Base-by-base conservation (phyloP, 2,329 filamentous ascomycete genomes). In the Macrophomina pseudophaseolina region DNA sequence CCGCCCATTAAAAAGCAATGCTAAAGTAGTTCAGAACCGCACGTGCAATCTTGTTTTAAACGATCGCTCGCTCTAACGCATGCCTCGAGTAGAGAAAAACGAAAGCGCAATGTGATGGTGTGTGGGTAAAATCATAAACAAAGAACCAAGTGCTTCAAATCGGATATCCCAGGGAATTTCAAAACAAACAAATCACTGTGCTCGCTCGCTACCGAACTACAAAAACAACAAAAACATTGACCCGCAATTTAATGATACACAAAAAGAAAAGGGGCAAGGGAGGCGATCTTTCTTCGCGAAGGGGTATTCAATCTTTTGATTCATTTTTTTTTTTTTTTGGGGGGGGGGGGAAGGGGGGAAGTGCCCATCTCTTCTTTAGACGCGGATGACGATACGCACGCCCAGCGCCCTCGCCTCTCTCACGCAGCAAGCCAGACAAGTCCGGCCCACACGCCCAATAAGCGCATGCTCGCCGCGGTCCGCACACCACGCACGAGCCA, bases 381-480 rank as follows among this genome's bases (percentile, higher is more conserved):
- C 72, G 65, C 81, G 72, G 18, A 83, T 84, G n/a, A 92, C 84
- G 32, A 92, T 85, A 70, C 85, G 86, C 82, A 91, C 88, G 2
- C 87, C 88, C 67, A 93, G 75, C 3, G 89, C 91, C 5, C 88
- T 87, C 0, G 90, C 91, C 80, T 94, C 91, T 18, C 91, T 84
- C 51, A 94, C 86, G 48, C 90, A 90, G 76, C 91, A 94, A 3
- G 86, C 86, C 42, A 94, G 77, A 74, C 91, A 94, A 0, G 89
- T 90, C 68, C 90, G 83, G 70, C 87, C 86, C 46, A 84, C 82
- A 62, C 90, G 83, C 68, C 89, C 91, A 69, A 94, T 83, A 18
- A 94, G 75, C 28, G 91, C 91, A 74, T 93, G 90, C 83, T 89
- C 89, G 2, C 91, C 91, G 70, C 85, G 87, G 73, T 91, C 88